phyloP scores from a whole-genome alignment of 2,329 filamentous ascomycete species.

The Cercospora sesami region DNA sequence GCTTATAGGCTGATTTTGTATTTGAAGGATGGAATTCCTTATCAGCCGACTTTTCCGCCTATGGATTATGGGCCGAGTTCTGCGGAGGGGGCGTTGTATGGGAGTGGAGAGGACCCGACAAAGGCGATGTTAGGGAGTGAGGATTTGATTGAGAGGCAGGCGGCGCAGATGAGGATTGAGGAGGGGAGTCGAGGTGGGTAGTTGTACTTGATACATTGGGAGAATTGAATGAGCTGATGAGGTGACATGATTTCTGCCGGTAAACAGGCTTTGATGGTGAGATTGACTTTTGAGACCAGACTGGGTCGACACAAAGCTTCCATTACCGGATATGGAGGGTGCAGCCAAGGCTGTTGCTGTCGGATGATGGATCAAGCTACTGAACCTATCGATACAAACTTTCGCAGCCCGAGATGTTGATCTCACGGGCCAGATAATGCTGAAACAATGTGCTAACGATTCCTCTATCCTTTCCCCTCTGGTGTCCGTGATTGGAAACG shows the following conservation, averaged over 20 bases:
- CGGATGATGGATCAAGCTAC: too few relatives aligned
- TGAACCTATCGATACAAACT: background rate
- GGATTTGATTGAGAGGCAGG: slow-evolving; percentile 33
- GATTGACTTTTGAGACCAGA: background rate
- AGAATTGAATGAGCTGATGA: background rate
- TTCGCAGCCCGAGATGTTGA: background rate
- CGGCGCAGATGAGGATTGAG: slow-evolving; percentile 34
- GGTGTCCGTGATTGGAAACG: too few relatives aligned
- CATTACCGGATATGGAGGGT: too few relatives aligned
- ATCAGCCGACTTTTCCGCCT: slow-evolving; percentile 40
- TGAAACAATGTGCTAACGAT: background rate
- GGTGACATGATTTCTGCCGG: background rate
- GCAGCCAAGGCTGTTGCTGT: too few relatives aligned
- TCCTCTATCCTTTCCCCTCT: too few relatives aligned
- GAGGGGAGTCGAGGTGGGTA: slow-evolving; percentile 15
- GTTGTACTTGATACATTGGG: background rate
- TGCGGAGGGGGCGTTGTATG: slow-evolving; percentile 30
- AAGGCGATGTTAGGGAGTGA: slow-evolving; percentile 19
- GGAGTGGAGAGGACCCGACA: slow-evolving; percentile 23
- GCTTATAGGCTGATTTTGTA: slow-evolving; percentile 86
- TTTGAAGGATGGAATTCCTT: slow-evolving; percentile 62
- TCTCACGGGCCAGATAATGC: background rate
- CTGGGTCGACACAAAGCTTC: too few relatives aligned
- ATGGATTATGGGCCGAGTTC: slow-evolving; percentile 27
- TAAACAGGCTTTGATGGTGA: background rate